Evolutionary conservation across 1,139 yeast species (phyloP).

Genomic region (Hemisphaericaspora xylofermentans): DNA sequence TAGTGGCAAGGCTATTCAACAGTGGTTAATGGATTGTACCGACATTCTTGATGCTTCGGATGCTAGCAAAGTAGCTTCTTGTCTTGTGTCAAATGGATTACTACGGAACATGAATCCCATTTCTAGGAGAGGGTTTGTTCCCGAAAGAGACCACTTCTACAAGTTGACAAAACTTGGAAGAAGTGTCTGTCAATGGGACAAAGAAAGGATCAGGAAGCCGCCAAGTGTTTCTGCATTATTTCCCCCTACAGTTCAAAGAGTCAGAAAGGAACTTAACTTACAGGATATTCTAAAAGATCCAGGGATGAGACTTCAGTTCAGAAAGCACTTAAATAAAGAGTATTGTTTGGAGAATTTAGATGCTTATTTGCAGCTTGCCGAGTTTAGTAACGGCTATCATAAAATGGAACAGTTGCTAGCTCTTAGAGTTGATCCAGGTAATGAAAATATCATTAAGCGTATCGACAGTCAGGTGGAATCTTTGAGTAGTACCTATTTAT

Average conservation of each 20-base stretch:
- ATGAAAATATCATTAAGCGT: slow-evolving; percentile 8
- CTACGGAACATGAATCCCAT: slow-evolving; percentile 29
- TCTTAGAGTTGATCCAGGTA: slow-evolving; percentile 1
- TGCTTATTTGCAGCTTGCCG: slow-evolving; percentile 60
- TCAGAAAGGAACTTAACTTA: slow-evolving; percentile 23
- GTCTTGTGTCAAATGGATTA: slow-evolving; percentile 51
- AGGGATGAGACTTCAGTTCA: slow-evolving; percentile 69
- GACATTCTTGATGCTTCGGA: slow-evolving; percentile 60
- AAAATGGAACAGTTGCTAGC: slow-evolving; percentile 17
- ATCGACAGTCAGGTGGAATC: slow-evolving; percentile 7
- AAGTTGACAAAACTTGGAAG: slow-evolving; percentile 10
- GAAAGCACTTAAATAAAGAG: slow-evolving; percentile 59
- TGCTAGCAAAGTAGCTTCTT: slow-evolving; percentile 59
- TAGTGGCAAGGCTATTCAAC: slow-evolving; percentile 76
- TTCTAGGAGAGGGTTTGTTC: neutral
- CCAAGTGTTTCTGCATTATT: neutral
- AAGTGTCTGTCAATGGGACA: slow-evolving; percentile 13
- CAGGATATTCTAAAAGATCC: slow-evolving; percentile 66
- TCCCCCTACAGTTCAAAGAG: neutral
- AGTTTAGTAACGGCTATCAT: slow-evolving; percentile 28
- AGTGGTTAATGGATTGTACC: slow-evolving; percentile 90
- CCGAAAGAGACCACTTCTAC: slow-evolving; percentile 7
- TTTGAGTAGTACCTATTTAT: slow-evolving; percentile 46
- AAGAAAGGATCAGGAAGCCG: neutral
- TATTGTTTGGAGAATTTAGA: slow-evolving; percentile 76